A percentile compares a stretch with the other conserved stretches of the same genome.
These are phyloP conservation scores for Ambrosia hybrid DNA, from an alignment of 140 eudicot genomes.

Conservation along the genomic window DNA sequence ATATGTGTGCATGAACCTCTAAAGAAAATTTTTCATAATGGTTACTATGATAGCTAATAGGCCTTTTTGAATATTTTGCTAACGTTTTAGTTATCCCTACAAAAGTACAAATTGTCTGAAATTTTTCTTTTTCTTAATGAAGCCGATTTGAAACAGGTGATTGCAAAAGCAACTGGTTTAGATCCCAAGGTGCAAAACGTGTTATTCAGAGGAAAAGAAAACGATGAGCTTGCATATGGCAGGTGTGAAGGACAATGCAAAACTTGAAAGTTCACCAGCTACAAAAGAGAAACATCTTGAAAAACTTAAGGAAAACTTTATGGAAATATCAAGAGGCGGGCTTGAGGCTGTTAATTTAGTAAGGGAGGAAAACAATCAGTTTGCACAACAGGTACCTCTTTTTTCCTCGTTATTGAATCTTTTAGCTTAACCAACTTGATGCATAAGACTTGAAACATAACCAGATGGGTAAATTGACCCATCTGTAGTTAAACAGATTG, in stretches of 20 bases:
- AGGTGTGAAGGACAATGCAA: constrained; percentile 71
- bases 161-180: constrained; percentile 60
- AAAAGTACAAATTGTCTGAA: too few relatives aligned
- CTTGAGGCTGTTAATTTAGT: constrained; percentile 61
- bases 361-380: constrained; percentile 61
- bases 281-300: constrained; percentile 33
- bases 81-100: too few relatives aligned
- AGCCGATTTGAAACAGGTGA: constrained; percentile 67
- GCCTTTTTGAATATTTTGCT: too few relatives aligned
- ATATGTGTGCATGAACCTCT: too few relatives aligned
- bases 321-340: constrained; percentile 47
- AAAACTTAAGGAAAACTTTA: constrained; percentile 34
- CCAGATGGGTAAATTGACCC: too few relatives aligned
- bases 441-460: too few relatives aligned
- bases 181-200: constrained; percentile 61
- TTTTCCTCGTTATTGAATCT: too few relatives aligned
- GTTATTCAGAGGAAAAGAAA: constrained; percentile 79
- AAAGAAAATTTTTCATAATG: too few relatives aligned
- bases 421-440: too few relatives aligned
- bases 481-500: too few relatives aligned
- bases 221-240: constrained; percentile 53
- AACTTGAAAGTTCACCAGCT: constrained; percentile 50
- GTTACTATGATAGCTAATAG: too few relatives aligned
- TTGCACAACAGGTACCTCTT: constrained; percentile 61
- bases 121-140: background rate